Conservation (phyloP, 805 yeast genomes). For the Metschnikowia kofuensis region DNA sequence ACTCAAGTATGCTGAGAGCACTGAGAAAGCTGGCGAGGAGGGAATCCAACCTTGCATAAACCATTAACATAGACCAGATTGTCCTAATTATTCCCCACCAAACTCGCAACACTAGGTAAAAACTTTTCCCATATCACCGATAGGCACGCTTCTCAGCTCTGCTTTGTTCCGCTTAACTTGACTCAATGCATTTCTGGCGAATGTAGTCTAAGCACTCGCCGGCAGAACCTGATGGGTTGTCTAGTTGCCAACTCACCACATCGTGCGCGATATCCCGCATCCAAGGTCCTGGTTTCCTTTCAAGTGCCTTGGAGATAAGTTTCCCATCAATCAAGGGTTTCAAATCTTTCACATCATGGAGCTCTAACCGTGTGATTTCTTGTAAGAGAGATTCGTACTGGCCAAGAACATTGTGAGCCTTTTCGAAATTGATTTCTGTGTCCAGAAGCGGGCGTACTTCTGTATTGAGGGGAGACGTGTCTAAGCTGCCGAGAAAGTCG, state of each 20-base stretch:
- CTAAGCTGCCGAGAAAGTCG: slow-evolving; percentile 18
- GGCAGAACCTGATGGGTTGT: slow-evolving; percentile 54
- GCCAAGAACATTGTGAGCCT: slow-evolving; percentile 10
- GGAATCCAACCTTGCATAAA: no score
- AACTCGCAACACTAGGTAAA: no score
- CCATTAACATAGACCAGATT: no score
- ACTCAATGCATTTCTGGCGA: slow-evolving; percentile 17
- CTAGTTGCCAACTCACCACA: slow-evolving; percentile 74
- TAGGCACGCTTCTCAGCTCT: background rate
- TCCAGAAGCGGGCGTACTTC: background rate
- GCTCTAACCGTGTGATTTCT: slow-evolving; percentile 28
- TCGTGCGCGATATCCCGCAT: slow-evolving; percentile 54
- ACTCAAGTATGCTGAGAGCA: no score
- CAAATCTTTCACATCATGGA: slow-evolving; percentile 45
- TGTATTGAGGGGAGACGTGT: background rate
- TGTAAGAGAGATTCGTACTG: slow-evolving; percentile 33
- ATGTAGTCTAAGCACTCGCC: slow-evolving; percentile 55
- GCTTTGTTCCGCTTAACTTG: background rate
- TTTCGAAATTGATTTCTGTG: background rate
- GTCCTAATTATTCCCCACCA: no score
- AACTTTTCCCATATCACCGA: no score
- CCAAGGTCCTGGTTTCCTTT: slow-evolving; percentile 85
- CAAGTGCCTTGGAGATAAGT: slow-evolving; percentile 48
- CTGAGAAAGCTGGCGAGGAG: no score
- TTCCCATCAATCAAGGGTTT: slow-evolving; percentile 80